A percentile compares a stretch with the other conserved stretches of the same genome.
Conservation (phyloP, 1,284 basidiomycete genomes). For the Cutaneotrichosporon arboriforme region DNA sequence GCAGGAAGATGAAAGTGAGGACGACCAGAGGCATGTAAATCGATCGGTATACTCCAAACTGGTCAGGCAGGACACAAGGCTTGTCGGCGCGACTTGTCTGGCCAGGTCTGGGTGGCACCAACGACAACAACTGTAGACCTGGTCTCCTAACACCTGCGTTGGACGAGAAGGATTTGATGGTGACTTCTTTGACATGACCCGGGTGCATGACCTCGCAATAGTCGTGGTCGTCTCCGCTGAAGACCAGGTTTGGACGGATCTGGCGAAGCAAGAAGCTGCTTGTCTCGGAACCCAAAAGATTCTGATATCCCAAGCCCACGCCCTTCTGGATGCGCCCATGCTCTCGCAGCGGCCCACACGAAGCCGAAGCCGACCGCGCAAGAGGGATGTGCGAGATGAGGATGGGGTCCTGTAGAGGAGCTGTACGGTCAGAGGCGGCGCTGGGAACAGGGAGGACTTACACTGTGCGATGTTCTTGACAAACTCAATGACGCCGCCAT, state of each 20-base stretch:
- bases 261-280: conserved; percentile 63
- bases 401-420: conserved; percentile 50
- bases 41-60: conserved; percentile 57
- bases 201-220: conserved; percentile 71
- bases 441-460: conserved; percentile 27
- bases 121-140: conserved; percentile 77
- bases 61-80: conserved; percentile 66
- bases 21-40: conserved; percentile 57
- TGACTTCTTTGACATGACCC: conserved; percentile 59
- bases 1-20: conserved; percentile 47
- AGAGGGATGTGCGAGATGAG: conserved; percentile 79
- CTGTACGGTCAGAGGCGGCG: not conserved
- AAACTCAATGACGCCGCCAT: conserved; percentile 64
- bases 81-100: conserved; percentile 52
- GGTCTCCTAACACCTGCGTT: conserved; percentile 68
- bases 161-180: conserved; percentile 77
- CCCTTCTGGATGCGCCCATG: conserved; percentile 65
- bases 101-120: conserved; percentile 52
- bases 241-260: conserved; percentile 59
- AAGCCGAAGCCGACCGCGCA: conserved; percentile 61
- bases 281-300: conserved; percentile 66
- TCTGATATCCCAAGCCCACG: conserved; percentile 74
- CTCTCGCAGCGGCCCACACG: conserved; percentile 71
- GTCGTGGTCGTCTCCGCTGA: conserved; percentile 80
- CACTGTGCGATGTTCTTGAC: conserved; percentile 58